phyloP scores from a whole-genome alignment of 2,329 filamentous ascomycete genomes.

The Aspergillus viridinutans region DNA sequence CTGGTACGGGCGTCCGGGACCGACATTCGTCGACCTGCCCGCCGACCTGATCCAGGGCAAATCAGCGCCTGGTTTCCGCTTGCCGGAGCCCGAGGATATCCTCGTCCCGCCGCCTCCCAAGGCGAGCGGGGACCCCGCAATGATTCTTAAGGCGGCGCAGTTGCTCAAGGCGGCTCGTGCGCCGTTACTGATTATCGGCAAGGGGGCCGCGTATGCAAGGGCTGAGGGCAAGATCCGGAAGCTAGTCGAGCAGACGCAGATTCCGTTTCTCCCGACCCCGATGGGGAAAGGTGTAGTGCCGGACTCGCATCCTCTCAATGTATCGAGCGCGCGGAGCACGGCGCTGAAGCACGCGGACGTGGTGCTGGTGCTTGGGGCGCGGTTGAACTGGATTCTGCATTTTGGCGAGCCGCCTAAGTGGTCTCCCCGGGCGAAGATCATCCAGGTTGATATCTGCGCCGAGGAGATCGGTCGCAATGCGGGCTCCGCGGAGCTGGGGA shows the following conservation, averaged over 20 bases:
- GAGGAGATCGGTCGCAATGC: slow-evolving; percentile 53
- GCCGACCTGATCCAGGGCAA: slow-evolving; percentile 52
- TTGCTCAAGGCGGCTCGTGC: slow-evolving; percentile 48
- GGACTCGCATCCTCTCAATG: slow-evolving; percentile 51
- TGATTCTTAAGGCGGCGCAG: slow-evolving; percentile 39
- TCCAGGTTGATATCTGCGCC: slow-evolving; percentile 53
- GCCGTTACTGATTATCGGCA: slow-evolving; percentile 53
- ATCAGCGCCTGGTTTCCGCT: slow-evolving; percentile 14
- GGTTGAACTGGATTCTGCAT: slow-evolving; percentile 57
- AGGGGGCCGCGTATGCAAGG: slow-evolving; percentile 53
- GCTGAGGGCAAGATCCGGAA: slow-evolving; percentile 45
- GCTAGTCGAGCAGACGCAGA: slow-evolving; percentile 45
- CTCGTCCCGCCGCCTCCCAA: slow-evolving; percentile 38
- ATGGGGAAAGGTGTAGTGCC: slow-evolving; percentile 58
- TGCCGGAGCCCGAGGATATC: slow-evolving; percentile 26
- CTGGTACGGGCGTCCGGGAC: slow-evolving; percentile 52
- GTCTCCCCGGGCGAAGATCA: slow-evolving; percentile 47
- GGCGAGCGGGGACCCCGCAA: slow-evolving; percentile 43
- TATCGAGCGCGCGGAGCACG: slow-evolving; percentile 51
- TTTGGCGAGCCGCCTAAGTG: slow-evolving; percentile 55
- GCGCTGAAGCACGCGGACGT: slow-evolving; percentile 54
- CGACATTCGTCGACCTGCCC: slow-evolving; percentile 53
- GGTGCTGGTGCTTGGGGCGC: slow-evolving; percentile 51
- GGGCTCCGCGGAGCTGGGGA: slow-evolving; percentile 45
- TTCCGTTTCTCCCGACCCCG: slow-evolving; percentile 56